Evolutionary conservation across 2,329 filamentous ascomycete genomes (phyloP).

Genomic region (Fusarium tupiense): DNA sequence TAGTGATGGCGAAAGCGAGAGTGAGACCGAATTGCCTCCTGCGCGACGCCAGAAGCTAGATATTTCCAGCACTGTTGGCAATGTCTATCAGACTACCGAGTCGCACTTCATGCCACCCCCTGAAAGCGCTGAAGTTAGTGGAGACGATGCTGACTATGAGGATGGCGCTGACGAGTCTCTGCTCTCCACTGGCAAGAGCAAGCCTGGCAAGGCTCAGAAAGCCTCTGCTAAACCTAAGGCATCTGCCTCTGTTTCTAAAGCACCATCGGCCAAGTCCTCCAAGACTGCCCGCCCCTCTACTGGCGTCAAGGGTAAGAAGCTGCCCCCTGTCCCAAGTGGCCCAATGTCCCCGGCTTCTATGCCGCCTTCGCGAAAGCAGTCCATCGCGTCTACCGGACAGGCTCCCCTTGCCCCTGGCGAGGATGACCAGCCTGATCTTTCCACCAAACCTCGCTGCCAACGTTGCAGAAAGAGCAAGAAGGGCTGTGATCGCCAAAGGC

Average conservation of each 20-base stretch:
- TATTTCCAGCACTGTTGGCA: slow-evolving; percentile 53
- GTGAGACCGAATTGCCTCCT: slow-evolving; percentile 68
- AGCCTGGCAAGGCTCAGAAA: slow-evolving; percentile 53
- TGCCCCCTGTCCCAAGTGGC: slow-evolving; percentile 50
- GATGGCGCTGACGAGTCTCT: slow-evolving; percentile 49
- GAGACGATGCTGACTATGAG: slow-evolving; percentile 49
- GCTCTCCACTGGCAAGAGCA: slow-evolving; percentile 52
- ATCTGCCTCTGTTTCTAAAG: slow-evolving; percentile 46
- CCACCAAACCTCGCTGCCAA: slow-evolving; percentile 95
- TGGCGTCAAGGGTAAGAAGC: slow-evolving; percentile 63
- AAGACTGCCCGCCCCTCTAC: slow-evolving; percentile 55
- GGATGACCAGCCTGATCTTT: slow-evolving; percentile 91
- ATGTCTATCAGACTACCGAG: slow-evolving; percentile 62
- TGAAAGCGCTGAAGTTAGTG: slow-evolving; percentile 55
- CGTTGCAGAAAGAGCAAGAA: slow-evolving; percentile 99
- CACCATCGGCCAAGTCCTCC: slow-evolving; percentile 51
- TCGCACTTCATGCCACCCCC: slow-evolving; percentile 63
- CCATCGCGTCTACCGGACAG: slow-evolving; percentile 67
- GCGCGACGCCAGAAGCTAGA: slow-evolving; percentile 68
- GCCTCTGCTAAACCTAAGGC: slow-evolving; percentile 54
- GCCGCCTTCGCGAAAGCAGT: slow-evolving; percentile 79
- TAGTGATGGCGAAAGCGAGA: slow-evolving; percentile 77
- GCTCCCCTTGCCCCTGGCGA: slow-evolving; percentile 69
- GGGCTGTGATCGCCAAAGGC: slow-evolving; percentile 95
- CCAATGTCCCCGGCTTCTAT: slow-evolving; percentile 74